Evolutionary conservation across 2,329 filamentous ascomycete genomes (phyloP).

Genomic region (Fusarium sp.): DNA sequence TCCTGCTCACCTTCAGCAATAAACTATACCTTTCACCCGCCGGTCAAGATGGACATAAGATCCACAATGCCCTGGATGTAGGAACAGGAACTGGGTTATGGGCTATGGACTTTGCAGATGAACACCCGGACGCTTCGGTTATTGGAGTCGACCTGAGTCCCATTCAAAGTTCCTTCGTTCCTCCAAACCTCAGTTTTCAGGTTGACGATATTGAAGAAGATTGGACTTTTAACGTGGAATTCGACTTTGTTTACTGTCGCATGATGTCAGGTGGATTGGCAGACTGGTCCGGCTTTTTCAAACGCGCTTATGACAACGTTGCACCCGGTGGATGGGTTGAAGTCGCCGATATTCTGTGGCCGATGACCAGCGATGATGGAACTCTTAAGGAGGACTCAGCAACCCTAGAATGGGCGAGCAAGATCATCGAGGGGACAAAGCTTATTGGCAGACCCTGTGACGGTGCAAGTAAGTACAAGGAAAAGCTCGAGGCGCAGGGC

Average conservation of each 20-base stretch:
- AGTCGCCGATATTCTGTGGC: constrained; percentile 32
- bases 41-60: constrained; percentile 13
- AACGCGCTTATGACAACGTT: constrained; percentile 39
- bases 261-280: constrained; percentile 41
- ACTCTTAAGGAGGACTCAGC: constrained; percentile 34
- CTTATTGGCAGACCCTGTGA: constrained; percentile 45
- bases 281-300: constrained; percentile 41
- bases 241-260: constrained; percentile 46
- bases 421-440: constrained; percentile 42
- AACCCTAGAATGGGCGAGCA: constrained; percentile 34
- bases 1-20: constrained; percentile 45
- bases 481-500: constrained; percentile 59
- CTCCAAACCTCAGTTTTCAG: constrained; percentile 44
- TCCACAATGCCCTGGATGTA: constrained; percentile 43
- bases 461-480: constrained; percentile 36
- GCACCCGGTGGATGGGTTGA: constrained; percentile 44
- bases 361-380: constrained; percentile 21
- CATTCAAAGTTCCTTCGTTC: constrained; percentile 38
- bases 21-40: constrained; percentile 41
- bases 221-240: constrained; percentile 41
- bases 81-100: constrained; percentile 48
- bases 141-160: constrained; percentile 43
- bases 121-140: constrained; percentile 32
- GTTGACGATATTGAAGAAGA: constrained; percentile 45
- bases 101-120: constrained; percentile 45